Evolutionary conservation across 1,284 basidiomycete genomes (phyloP).

Genomic region (Ceratobasidium sp.): DNA sequence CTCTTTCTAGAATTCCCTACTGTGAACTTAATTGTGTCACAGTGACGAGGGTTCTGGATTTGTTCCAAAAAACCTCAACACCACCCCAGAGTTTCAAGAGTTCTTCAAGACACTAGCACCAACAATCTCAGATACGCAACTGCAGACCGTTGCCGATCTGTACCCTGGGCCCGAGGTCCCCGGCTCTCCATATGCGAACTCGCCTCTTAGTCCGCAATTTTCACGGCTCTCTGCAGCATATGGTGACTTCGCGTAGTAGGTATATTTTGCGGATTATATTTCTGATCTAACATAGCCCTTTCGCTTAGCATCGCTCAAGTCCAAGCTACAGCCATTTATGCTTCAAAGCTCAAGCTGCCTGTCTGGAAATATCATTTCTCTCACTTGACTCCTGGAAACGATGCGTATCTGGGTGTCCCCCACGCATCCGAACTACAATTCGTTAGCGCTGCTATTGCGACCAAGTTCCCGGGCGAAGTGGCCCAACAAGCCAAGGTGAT

Average conservation of each 20-base stretch:
- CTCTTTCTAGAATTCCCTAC: neutral
- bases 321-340: constrained; percentile 25
- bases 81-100: constrained; percentile 14
- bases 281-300: neutral
- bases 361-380: constrained; percentile 36
- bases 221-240: constrained; percentile 22
- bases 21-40: neutral
- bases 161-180: constrained; percentile 22
- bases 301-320: constrained; percentile 29
- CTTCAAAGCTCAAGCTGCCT: constrained; percentile 2
- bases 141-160: constrained; percentile 11
- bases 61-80: constrained; percentile 27
- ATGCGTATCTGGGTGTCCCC: neutral
- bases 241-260: constrained; percentile 34
- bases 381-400: constrained; percentile 4
- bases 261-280: neutral
- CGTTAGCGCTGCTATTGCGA: constrained; percentile 1
- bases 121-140: constrained; percentile 15
- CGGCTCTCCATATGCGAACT: constrained; percentile 34
- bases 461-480: constrained; percentile 1
- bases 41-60: constrained; percentile 26
- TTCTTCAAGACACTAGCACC: constrained; percentile 33
- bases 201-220: constrained; percentile 18
- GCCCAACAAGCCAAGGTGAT: constrained; percentile 24
- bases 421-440: constrained; percentile 26